phyloP scores from a whole-genome alignment of 2,329 filamentous ascomycete genomes.

The Ophidiomyces ophidiicola region DNA sequence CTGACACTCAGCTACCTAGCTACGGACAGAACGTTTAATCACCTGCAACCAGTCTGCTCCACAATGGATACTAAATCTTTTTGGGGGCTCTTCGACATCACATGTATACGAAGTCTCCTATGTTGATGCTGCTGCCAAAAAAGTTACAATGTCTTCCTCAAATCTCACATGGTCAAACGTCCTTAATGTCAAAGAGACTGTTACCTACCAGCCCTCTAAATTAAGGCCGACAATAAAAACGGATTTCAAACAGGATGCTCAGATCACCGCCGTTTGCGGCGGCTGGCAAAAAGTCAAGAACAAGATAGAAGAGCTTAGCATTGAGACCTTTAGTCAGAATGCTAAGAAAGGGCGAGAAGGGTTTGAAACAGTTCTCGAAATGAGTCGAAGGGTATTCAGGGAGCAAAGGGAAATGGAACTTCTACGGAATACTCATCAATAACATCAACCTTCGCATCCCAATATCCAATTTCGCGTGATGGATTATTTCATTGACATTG shows the following conservation, averaged over 20 bases:
- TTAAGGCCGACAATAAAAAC: slow-evolving; percentile 47
- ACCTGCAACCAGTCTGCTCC: slow-evolving; percentile 39
- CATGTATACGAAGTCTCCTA: slow-evolving; percentile 94
- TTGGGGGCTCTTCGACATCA: slow-evolving; percentile 68
- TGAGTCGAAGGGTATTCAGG: slow-evolving; percentile 81
- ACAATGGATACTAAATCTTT: slow-evolving; percentile 55
- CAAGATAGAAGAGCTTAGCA: slow-evolving; percentile 82
- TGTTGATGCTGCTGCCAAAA: slow-evolving; percentile 70
- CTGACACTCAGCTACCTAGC: slow-evolving; percentile 29
- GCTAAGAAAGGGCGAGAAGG: slow-evolving; percentile 81
- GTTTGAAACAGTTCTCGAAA: slow-evolving; percentile 87
- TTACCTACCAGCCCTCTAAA: slow-evolving; percentile 60
- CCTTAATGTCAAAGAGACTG: slow-evolving; percentile 83
- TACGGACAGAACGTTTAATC: slow-evolving; percentile 58
- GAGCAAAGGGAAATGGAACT: slow-evolving; percentile 62
- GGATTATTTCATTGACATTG: not conserved
- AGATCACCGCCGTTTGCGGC: slow-evolving; percentile 86
- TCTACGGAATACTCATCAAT: slow-evolving; percentile 16
- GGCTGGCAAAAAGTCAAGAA: slow-evolving; percentile 97
- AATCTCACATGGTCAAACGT: slow-evolving; percentile 91
- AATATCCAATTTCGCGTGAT: no score
- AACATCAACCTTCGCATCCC: not conserved
- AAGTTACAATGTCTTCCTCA: slow-evolving; percentile 90
- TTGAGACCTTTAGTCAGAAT: slow-evolving; percentile 84
- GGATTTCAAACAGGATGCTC: slow-evolving; percentile 74